phyloP scores from a whole-genome alignment of 257 asterid genomes.

The Penstemon barbatus region DNA sequence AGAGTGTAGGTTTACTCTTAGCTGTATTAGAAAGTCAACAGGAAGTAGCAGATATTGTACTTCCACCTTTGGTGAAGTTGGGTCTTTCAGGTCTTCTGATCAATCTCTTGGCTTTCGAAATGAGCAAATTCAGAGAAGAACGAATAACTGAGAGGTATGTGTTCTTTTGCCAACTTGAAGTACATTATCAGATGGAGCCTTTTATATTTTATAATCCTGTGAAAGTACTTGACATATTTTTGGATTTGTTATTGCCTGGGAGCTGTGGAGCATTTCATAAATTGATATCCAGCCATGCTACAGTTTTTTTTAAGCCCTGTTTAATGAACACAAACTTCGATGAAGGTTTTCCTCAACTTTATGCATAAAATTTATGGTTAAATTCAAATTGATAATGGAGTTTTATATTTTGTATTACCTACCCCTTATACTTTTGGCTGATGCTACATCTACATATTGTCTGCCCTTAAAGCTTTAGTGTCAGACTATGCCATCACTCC shows the following conservation, averaged over 20 bases:
- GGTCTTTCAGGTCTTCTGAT: slow-evolving; percentile 63
- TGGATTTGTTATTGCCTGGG: background rate
- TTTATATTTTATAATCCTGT: slow-evolving; percentile 8
- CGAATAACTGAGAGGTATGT: slow-evolving; percentile 67
- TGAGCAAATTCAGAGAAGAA: slow-evolving; percentile 67
- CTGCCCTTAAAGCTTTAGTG: no score
- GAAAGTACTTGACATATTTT: slow-evolving; percentile 5
- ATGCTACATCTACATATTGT: background rate
- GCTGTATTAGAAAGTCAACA: slow-evolving; percentile 64
- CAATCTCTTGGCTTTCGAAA: slow-evolving; percentile 70
- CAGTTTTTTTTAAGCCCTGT: slow-evolving; percentile 14
- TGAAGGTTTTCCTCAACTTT: slow-evolving; percentile 7
- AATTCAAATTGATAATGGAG: background rate
- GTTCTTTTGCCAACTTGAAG: slow-evolving; percentile 17
- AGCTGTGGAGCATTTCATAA: slow-evolving; percentile 18
- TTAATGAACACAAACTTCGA: background rate
- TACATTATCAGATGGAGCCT: background rate
- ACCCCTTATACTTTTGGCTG: background rate
- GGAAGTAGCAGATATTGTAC: slow-evolving; percentile 55
- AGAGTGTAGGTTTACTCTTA: slow-evolving; percentile 78
- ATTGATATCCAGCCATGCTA: slow-evolving; percentile 3
- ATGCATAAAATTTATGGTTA: background rate
- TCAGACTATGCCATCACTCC: background rate
- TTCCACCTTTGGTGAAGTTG: slow-evolving; percentile 62
- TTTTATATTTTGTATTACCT: slow-evolving; percentile 1